These are phyloP conservation scores for Amanita subjunquillea DNA, from an alignment of 768 basidiomycete genomes.

Conservation along the genomic window DNA sequence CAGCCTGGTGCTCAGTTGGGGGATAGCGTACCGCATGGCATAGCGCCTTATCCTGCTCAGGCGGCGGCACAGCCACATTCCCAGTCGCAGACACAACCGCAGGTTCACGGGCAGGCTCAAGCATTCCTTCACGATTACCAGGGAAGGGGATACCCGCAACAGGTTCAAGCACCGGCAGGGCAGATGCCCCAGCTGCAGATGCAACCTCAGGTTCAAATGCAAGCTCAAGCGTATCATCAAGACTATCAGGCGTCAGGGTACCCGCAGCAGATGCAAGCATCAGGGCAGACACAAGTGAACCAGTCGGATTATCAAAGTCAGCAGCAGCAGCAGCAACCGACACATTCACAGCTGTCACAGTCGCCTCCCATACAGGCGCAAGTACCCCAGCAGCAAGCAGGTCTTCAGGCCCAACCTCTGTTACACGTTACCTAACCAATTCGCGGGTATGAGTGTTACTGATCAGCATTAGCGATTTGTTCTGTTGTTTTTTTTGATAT, in stretches of 20 bases:
- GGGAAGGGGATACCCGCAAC: slow-evolving; percentile 13
- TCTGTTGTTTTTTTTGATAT: not conserved
- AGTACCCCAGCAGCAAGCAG: slow-evolving; percentile 9
- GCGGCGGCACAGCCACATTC: slow-evolving; percentile 11
- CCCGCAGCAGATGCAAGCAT: slow-evolving; percentile 16
- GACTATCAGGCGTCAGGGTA: slow-evolving; percentile 13
- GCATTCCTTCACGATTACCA: slow-evolving; percentile 10
- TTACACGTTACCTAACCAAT: slow-evolving; percentile 14
- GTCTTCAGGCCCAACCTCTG: slow-evolving; percentile 10
- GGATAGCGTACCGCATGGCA: not conserved
- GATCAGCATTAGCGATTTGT: slow-evolving; percentile 5
- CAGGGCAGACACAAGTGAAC: slow-evolving; percentile 11
- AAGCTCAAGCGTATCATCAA: slow-evolving; percentile 4
- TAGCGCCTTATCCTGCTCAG: slow-evolving; percentile 12
- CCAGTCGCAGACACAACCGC: slow-evolving; percentile 14
- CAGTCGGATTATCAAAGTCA: slow-evolving; percentile 10
- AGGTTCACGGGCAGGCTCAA: slow-evolving; percentile 7
- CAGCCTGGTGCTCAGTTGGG: slow-evolving; percentile 3
- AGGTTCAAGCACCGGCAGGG: slow-evolving; percentile 10
- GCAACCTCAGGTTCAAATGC: slow-evolving; percentile 10
- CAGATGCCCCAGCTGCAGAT: slow-evolving; percentile 7
- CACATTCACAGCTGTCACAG: slow-evolving; percentile 11
- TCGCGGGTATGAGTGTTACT: slow-evolving; percentile 18
- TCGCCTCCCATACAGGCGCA: not conserved
- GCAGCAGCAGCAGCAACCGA: slow-evolving; percentile 12